These are phyloP conservation scores for Cyathus striatus DNA, from an alignment of 768 basidiomycete species.

Conservation along the genomic window DNA sequence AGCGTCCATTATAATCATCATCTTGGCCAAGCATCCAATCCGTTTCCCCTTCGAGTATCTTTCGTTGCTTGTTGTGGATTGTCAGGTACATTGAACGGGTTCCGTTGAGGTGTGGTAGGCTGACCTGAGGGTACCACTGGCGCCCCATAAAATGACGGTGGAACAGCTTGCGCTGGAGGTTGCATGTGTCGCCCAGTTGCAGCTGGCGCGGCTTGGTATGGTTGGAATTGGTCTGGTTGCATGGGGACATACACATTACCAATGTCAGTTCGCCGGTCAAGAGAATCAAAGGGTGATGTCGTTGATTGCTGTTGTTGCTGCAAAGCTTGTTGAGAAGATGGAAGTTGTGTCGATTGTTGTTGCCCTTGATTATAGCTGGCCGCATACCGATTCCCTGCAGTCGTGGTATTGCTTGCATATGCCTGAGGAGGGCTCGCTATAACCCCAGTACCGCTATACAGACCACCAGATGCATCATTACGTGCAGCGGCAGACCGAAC, in stretches of 20 bases:
- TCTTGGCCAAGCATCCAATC: constrained; percentile 75
- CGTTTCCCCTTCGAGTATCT: constrained; percentile 55
- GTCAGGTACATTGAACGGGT: constrained; percentile 34
- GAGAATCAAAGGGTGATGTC: constrained; percentile 47
- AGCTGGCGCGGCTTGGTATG: constrained; percentile 38
- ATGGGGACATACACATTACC: constrained; percentile 73
- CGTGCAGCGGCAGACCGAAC: constrained; percentile 64
- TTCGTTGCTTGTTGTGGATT: constrained; percentile 41
- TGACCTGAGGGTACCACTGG: constrained; percentile 50
- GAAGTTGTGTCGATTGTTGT: constrained; percentile 34
- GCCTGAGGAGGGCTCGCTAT: constrained; percentile 77
- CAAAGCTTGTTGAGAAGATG: constrained; percentile 18
- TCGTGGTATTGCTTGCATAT: constrained; percentile 49
- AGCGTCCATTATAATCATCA: constrained; percentile 24
- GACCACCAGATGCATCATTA: constrained; percentile 33
- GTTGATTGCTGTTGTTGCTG: constrained; percentile 31
- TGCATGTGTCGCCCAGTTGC: constrained; percentile 39
- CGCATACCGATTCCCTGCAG: constrained; percentile 58
- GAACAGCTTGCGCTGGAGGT: constrained; percentile 45
- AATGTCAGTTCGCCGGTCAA: constrained; percentile 61
- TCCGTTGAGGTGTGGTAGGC: constrained; percentile 26
- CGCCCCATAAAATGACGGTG: constrained; percentile 68
- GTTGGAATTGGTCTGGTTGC: constrained; percentile 75
- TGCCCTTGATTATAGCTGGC: constrained; percentile 46
- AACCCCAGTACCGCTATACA: constrained; percentile 43